These are phyloP conservation scores for Rhynchospora breviuscula DNA, from an alignment of 176 grass and related monocot species.

Conservation along the genomic window DNA sequence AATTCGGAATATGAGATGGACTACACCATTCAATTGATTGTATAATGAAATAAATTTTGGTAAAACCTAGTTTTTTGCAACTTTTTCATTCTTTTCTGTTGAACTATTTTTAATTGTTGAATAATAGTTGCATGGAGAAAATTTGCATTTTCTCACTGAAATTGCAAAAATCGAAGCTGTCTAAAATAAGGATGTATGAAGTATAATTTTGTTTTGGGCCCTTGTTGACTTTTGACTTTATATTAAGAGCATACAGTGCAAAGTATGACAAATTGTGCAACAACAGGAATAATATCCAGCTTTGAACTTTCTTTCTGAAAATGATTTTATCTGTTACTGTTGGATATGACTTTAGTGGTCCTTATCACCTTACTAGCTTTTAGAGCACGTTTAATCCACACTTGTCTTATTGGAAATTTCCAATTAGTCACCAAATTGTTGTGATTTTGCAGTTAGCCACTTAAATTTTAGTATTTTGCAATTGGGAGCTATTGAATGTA, in stretches of 20 bases:
- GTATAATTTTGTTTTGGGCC: not conserved
- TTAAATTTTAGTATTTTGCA: not conserved
- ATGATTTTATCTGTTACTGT: not conserved
- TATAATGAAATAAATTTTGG: not conserved
- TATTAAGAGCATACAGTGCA: not conserved
- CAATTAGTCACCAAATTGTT: not conserved
- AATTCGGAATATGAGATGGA: not conserved
- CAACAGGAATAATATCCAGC: not conserved
- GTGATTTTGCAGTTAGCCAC: not conserved
- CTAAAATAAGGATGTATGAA: not conserved
- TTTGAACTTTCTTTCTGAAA: conserved; percentile 1
- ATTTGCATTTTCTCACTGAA: not conserved
- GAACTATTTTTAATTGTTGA: not conserved
- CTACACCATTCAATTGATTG: not conserved
- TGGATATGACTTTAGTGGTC: conserved; percentile 5
- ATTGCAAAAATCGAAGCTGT: not conserved
- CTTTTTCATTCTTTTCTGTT: not conserved
- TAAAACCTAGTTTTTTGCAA: not conserved
- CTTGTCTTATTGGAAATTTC: not conserved
- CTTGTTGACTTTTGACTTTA: not conserved
- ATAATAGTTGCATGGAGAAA: not conserved
- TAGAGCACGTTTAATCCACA: not conserved
- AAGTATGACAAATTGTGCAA: not conserved
- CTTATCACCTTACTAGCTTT: not conserved
- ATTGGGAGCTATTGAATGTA: not conserved